Evolutionary conservation across 2,329 filamentous ascomycete genomes (phyloP), one percentile per base, ranked within the genome.

Genomic region (Calonectria crousiana): DNA sequence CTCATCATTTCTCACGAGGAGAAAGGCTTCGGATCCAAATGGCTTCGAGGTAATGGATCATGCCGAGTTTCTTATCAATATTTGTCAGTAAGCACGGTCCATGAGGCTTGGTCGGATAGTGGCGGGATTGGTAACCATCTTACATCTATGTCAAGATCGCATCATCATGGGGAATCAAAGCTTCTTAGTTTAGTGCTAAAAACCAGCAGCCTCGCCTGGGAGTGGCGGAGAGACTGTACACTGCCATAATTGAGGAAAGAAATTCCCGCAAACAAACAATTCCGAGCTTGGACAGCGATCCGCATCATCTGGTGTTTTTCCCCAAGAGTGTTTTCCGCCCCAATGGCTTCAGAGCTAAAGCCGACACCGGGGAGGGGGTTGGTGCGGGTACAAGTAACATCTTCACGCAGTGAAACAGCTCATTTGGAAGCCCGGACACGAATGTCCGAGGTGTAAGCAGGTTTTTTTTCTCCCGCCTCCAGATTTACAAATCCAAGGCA

Each of bases 321-420:
- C 36, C 41, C 18, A 74, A 72, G 52, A 47, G 69, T n/a, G 53
- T 78, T 75, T 81, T 56, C 77, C 77, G 77, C 77, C 75, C 77
- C 79, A 78, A 78, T 81, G 60, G 66, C 73, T 78, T 77, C 70
- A 70, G 73, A 73, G 68, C 28, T 77, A 38, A 70, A 80, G 79
- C 79, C 79, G 77, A 80, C 77, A 80, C 78, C 78, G 79, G 79
- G 77, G 74, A 69, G 47, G 76, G 74, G 78, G 76, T 75, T 76
- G 74, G 76, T 73, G 76, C 75, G 75, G 77, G 73, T 75, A 76
- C 66, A 60, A 68, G 70, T 64, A 53, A 62, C 58, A 69, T 70
- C 69, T 67, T 67, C n/a, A 67, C 68, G 67, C 36, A 67, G 67
- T 64, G 62, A 71, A 64, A 69, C 68, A 76, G 60, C 65, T 64